phyloP scores from a whole-genome alignment of 1,284 basidiomycete species.

The Coriolopsis trogii region DNA sequence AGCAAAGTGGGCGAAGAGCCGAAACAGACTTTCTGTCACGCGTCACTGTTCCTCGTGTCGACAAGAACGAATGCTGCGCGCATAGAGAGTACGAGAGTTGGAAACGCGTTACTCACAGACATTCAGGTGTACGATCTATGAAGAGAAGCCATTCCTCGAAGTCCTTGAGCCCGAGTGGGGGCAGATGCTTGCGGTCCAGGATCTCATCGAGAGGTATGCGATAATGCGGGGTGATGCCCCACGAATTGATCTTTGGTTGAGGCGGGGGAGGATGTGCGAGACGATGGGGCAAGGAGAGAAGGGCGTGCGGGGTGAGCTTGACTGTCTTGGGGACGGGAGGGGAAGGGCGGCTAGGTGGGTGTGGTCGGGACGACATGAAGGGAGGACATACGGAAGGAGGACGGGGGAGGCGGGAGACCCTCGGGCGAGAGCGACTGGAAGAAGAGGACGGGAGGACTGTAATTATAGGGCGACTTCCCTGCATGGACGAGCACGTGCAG shows the following conservation, averaged over 20 bases:
- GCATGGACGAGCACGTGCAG: conserved; percentile 20
- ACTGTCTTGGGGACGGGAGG: conserved; percentile 51
- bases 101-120: conserved; percentile 51
- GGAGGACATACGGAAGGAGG: conserved; percentile 22
- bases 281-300: conserved; percentile 59
- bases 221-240: conserved; percentile 45
- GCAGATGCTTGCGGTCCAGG: conserved; percentile 68
- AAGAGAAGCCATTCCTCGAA: conserved; percentile 81
- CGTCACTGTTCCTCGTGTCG: no score
- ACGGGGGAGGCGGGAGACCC: not conserved
- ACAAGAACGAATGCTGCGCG: no score
- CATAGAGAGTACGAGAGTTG: not conserved
- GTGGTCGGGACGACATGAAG: conserved; percentile 23
- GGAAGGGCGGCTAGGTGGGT: conserved; percentile 9
- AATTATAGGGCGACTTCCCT: conserved; percentile 21
- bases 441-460: conserved; percentile 5
- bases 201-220: conserved; percentile 69
- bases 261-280: conserved; percentile 71
- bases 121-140: conserved; percentile 70
- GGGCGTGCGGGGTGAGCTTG: conserved; percentile 43
- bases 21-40: no score
- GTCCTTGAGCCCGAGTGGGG: conserved; percentile 76
- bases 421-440: conserved; percentile 3
- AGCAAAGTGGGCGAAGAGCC: no score
- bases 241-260: conserved; percentile 65